Percentiles rank a stretch among this genome's conserved stretches.
phyloP scores from a whole-genome alignment of 164 flowering plant species.

The Vitis riparia region DNA sequence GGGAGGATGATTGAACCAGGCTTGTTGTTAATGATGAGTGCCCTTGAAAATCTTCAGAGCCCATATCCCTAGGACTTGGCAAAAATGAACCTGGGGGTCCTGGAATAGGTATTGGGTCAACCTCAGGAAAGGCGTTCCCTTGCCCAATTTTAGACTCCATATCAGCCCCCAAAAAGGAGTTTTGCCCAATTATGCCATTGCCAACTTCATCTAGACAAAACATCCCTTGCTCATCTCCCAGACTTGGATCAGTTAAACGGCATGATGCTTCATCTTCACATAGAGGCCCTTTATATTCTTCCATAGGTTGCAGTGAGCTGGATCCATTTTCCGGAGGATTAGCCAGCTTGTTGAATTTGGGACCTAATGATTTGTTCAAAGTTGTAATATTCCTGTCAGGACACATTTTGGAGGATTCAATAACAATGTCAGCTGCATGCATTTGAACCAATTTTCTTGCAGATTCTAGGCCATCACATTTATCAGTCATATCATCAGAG shows the following conservation, averaged over 20 bases:
- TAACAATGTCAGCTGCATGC: constrained; percentile 10
- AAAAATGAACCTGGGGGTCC: constrained; percentile 78
- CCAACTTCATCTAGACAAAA: constrained; percentile 29
- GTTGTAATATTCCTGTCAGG: constrained; percentile 2
- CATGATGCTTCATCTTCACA: constrained; percentile 19
- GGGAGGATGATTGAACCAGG: constrained; percentile 37
- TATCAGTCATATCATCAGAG: constrained; percentile 10
- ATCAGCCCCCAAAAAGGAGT: constrained; percentile 17
- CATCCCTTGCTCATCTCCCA: constrained; percentile 25
- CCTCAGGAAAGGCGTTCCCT: constrained; percentile 41
- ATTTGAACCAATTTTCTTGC: constrained; percentile 4
- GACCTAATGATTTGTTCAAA: constrained; percentile 15
- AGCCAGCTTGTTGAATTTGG: constrained; percentile 15
- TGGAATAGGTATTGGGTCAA: constrained; percentile 65
- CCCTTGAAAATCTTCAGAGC: constrained; percentile 60
- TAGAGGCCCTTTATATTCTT: constrained; percentile 20
- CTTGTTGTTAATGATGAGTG: constrained; percentile 58
- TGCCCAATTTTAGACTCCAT: constrained; percentile 25
- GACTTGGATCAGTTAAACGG: constrained; percentile 15
- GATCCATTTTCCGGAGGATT: constrained; percentile 13
- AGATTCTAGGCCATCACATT: constrained; percentile 25
- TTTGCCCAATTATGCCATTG: constrained; percentile 16
- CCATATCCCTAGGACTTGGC: constrained; percentile 63
- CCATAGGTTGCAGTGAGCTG: constrained; percentile 21
- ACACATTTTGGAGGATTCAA: constrained; percentile 9